phyloP scores from a whole-genome alignment of 805 yeast genomes.

The Candida golubevii region DNA sequence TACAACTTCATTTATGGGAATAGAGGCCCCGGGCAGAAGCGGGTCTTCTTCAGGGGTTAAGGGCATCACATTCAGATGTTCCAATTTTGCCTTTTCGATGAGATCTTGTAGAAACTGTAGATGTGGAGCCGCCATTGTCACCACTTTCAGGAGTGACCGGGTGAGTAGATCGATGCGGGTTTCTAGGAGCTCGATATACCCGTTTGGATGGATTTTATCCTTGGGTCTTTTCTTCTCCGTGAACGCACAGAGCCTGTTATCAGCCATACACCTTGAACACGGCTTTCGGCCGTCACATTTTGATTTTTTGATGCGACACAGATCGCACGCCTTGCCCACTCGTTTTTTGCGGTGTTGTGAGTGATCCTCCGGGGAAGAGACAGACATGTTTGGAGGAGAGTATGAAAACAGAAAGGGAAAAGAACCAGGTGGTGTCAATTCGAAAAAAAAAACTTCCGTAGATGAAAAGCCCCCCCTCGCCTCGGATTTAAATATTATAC shows the following conservation, averaged over 20 bases:
- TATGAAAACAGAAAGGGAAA: neutral
- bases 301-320: constrained; percentile 58
- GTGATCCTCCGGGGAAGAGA: constrained; percentile 9
- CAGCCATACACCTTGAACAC: constrained; percentile 50
- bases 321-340: constrained; percentile 63
- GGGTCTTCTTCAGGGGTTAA: constrained; percentile 3
- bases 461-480: neutral
- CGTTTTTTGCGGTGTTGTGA: constrained; percentile 41
- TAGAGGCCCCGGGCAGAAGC: constrained; percentile 5
- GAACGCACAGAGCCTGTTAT: constrained; percentile 56
- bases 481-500: too few relatives aligned
- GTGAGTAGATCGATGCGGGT: constrained; percentile 51
- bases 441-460: neutral
- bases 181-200: constrained; percentile 61
- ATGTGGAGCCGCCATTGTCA: constrained; percentile 27
- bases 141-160: constrained; percentile 43
- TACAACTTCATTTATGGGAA: constrained; percentile 48
- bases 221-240: constrained; percentile 50
- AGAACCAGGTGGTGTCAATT: neutral
- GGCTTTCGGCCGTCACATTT: constrained; percentile 63
- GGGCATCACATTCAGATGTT: constrained; percentile 2
- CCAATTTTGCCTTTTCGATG: constrained; percentile 10
- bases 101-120: constrained; percentile 24
- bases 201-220: constrained; percentile 54
- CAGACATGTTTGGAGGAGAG: constrained; percentile 2